Conservation (phyloP, 23 red algal genomes). For the Chondrus crispus region DNA sequence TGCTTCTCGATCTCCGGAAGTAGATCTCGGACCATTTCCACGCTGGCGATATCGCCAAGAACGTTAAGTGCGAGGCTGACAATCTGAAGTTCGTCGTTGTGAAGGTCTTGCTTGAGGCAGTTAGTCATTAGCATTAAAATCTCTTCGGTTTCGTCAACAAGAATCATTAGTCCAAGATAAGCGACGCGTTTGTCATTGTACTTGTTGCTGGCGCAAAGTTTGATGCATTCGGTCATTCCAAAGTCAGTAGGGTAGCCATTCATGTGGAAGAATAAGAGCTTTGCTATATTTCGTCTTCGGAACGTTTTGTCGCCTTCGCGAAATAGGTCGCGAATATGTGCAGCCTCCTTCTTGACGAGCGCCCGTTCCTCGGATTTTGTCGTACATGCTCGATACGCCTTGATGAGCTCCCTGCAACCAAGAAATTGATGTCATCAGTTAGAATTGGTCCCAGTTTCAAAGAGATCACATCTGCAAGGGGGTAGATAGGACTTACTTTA, state of each 20-base stretch:
- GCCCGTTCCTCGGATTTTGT: slow-evolving; percentile 88
- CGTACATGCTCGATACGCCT: slow-evolving; percentile 86
- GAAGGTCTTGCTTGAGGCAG: slow-evolving; percentile 78
- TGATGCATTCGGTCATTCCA: slow-evolving; percentile 95
- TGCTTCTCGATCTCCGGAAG: slow-evolving; percentile 80
- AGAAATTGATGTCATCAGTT: not conserved
- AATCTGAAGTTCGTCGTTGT: slow-evolving; percentile 71
- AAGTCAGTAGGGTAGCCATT: slow-evolving; percentile 96
- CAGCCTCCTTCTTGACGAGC: slow-evolving; percentile 98
- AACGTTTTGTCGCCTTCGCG: slow-evolving; percentile 91
- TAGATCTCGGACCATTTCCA: slow-evolving; percentile 91
- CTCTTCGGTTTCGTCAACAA: slow-evolving; percentile 83
- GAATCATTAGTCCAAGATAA: slow-evolving; percentile 85
- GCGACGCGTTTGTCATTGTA: slow-evolving; percentile 97
- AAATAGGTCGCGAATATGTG: slow-evolving; percentile 96
- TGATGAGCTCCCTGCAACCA: slow-evolving; percentile 86
- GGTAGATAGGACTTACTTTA: slow-evolving; percentile 48
- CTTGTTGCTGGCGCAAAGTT: slow-evolving; percentile 83
- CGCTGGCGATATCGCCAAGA: slow-evolving; percentile 81
- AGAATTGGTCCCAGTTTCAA: not conserved
- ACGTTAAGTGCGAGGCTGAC: slow-evolving; percentile 84
- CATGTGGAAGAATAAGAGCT: slow-evolving; percentile 99
- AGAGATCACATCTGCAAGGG: not conserved
- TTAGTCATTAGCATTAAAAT: slow-evolving; percentile 93
- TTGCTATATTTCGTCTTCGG: slow-evolving; percentile 87